phyloP scores from a whole-genome alignment of 2,329 filamentous ascomycete species.

The Cercospora brassicicola region DNA sequence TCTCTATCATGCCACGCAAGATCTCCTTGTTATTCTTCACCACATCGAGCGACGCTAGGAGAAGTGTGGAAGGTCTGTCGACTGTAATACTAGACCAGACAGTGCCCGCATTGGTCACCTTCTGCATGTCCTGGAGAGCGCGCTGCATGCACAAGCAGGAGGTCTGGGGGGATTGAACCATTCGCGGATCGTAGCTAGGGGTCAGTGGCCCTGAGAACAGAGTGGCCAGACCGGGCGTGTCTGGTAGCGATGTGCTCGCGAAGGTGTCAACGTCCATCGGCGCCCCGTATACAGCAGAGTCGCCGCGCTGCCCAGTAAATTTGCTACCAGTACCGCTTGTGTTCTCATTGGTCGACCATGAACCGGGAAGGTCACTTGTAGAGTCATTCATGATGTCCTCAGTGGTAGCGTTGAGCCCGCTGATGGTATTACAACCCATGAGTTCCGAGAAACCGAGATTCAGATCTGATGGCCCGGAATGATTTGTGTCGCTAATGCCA shows the following conservation, averaged over 20 bases:
- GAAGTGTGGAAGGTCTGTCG: not conserved
- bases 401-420: not conserved
- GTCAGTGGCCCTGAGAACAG: not conserved
- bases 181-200: not conserved
- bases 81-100: not conserved
- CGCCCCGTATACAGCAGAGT: not conserved
- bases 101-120: not conserved
- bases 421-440: not conserved
- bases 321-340: not conserved
- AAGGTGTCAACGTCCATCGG: not conserved
- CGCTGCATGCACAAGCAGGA: not conserved
- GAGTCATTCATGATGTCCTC: not conserved
- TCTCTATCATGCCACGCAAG: not conserved
- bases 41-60: not conserved
- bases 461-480: not conserved
- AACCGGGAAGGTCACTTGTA: not conserved
- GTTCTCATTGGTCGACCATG: not conserved
- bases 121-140: conserved; percentile 2
- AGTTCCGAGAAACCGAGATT: not conserved
- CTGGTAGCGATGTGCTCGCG: not conserved
- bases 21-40: not conserved
- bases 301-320: not conserved
- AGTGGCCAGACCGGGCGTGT: not conserved
- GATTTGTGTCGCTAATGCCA: not conserved
- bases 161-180: not conserved